Percentiles rank a stretch among this genome's conserved stretches.
Conservation (phyloP, 2,329 filamentous ascomycete genomes). For the Diaporthe sp. region DNA sequence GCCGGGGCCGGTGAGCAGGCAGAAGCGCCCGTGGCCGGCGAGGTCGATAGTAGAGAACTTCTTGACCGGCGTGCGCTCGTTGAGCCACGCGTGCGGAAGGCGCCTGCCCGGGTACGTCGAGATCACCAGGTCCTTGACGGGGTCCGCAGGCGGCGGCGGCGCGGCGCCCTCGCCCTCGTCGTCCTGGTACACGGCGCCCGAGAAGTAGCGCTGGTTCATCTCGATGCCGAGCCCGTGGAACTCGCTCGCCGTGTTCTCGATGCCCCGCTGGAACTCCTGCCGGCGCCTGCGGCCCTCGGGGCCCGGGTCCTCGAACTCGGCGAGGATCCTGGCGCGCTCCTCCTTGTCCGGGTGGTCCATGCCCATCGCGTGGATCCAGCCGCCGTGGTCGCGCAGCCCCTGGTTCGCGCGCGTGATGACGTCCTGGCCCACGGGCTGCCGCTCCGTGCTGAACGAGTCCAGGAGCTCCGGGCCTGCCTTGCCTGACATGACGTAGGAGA, state of each 20-base stretch:
- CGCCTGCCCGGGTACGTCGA: constrained; percentile 71
- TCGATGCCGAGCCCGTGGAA: constrained; percentile 70
- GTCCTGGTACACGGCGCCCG: constrained; percentile 57
- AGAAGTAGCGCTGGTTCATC: constrained; percentile 70
- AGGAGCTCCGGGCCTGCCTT: constrained; percentile 55
- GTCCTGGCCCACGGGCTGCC: constrained; percentile 62
- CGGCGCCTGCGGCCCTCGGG: constrained; percentile 55
- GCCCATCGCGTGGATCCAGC: constrained; percentile 61
- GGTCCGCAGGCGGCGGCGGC: constrained; percentile 51
- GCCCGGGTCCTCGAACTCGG: constrained; percentile 56
- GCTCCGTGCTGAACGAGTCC: constrained; percentile 59
- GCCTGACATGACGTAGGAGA: constrained; percentile 61
- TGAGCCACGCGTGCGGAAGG: constrained; percentile 75
- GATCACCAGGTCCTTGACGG: constrained; percentile 57
- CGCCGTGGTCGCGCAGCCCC: constrained; percentile 64
- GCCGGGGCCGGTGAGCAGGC: constrained; percentile 67
- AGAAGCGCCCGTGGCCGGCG: constrained; percentile 67
- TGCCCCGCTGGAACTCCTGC: constrained; percentile 54
- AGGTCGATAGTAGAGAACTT: constrained; percentile 71
- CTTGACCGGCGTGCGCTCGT: constrained; percentile 59
- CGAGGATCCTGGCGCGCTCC: constrained; percentile 54
- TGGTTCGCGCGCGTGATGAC: constrained; percentile 70
- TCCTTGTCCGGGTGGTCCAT: constrained; percentile 55
- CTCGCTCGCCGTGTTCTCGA: constrained; percentile 60
- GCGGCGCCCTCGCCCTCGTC: constrained; percentile 61